Percentiles rank a stretch among this genome's conserved stretches.
These are phyloP conservation scores for Rosellinia necatrix DNA, from an alignment of 2,329 filamentous ascomycete species.

Conservation along the genomic window DNA sequence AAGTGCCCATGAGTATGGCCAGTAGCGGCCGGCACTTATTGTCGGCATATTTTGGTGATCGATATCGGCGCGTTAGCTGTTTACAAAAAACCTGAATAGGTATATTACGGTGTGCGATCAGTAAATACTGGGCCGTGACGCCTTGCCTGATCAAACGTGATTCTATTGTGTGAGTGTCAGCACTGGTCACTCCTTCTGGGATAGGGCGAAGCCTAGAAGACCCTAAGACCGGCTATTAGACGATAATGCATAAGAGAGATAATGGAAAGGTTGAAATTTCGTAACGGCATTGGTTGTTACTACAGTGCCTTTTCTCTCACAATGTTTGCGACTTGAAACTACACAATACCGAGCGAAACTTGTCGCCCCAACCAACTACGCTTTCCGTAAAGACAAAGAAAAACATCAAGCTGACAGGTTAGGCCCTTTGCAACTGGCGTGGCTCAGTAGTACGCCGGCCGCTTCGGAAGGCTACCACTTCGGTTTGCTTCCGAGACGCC, in stretches of 20 bases:
- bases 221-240: neutral
- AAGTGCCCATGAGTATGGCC: neutral
- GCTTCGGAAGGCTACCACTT: neutral
- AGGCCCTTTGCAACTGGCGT: neutral
- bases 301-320: neutral
- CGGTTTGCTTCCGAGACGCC: constrained; percentile 11
- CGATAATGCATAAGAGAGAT: neutral
- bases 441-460: neutral
- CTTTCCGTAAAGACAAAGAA: neutral
- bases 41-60: constrained; percentile 20
- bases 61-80: neutral
- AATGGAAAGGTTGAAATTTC: neutral
- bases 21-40: constrained; percentile 22
- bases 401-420: neutral
- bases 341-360: neutral
- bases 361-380: neutral
- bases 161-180: constrained; percentile 11
- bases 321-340: neutral
- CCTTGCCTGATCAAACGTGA: constrained; percentile 21
- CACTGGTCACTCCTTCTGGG: constrained; percentile 5
- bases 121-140: constrained; percentile 7
- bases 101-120: too few species aligned
- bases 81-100: too few species aligned
- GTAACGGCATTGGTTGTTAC: neutral
- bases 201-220: constrained; percentile 10